Evolutionary conservation across 2,329 filamentous ascomycete genomes (phyloP).

Genomic region (Alternaria tenuissima): DNA sequence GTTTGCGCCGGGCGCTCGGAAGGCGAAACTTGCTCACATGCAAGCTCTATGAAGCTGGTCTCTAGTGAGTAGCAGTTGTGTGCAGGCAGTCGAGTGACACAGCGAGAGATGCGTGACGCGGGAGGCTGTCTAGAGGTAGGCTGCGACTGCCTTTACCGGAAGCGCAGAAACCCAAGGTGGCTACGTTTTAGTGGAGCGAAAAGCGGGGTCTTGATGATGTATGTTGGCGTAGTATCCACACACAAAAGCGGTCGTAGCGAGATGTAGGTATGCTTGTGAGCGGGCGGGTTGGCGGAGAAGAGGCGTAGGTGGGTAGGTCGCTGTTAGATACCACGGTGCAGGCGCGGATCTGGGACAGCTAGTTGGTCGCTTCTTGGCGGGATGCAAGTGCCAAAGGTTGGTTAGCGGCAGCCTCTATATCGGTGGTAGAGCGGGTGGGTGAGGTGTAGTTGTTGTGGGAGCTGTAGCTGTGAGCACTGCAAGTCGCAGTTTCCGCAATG

Average conservation of each 20-base stretch:
- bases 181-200: conserved; percentile 12
- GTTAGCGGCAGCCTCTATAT: conserved; percentile 18
- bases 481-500: conserved; percentile 30
- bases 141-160: conserved; percentile 22
- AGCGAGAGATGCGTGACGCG: conserved; percentile 5
- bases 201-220: conserved; percentile 11
- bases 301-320: conserved; percentile 24
- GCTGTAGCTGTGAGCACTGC: conserved; percentile 22
- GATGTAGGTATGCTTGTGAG: conserved; percentile 10
- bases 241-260: conserved; percentile 2
- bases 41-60: conserved; percentile 21
- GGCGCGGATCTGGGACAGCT: conserved; percentile 41
- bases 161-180: conserved; percentile 10
- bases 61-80: conserved; percentile 9
- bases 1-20: conserved; percentile 48
- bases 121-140: conserved; percentile 11
- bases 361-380: conserved; percentile 16
- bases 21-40: conserved; percentile 47
- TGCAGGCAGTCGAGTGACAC: background rate
- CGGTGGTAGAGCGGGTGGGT: conserved; percentile 19
- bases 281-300: conserved; percentile 26
- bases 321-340: conserved; percentile 47
- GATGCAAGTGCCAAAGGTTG: conserved; percentile 19
- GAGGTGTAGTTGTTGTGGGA: conserved; percentile 29
- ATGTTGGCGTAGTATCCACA: background rate